phyloP scores from a whole-genome alignment of 805 yeast species.

The Kuraishia capsulata region DNA sequence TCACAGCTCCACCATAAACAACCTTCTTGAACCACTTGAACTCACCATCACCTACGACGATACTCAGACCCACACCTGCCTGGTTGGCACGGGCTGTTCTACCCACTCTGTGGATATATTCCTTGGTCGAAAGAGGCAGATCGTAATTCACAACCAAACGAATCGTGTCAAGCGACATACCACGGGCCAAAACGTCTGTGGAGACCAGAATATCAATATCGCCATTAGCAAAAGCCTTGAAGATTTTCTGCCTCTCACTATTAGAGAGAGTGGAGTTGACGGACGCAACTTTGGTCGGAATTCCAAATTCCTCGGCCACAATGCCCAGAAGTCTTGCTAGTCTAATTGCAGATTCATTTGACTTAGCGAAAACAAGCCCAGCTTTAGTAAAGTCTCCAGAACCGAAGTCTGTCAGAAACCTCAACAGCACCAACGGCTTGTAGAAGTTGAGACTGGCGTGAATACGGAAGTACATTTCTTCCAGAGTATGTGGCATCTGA shows the following conservation, averaged over 20 bases:
- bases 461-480: conserved; percentile 19
- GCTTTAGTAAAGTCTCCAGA: conserved; percentile 20
- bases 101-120: conserved; percentile 93
- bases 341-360: conserved; percentile 84
- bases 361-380: conserved; percentile 58
- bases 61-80: conserved; percentile 63
- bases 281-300: conserved; percentile 23
- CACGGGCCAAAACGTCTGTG: conserved; percentile 94
- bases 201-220: conserved; percentile 50
- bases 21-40: conserved; percentile 47
- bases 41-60: conserved; percentile 76
- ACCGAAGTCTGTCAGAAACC: conserved; percentile 30
- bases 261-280: conserved; percentile 53
- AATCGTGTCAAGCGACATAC: conserved; percentile 71
- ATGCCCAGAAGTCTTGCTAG: conserved; percentile 51
- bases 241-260: conserved; percentile 41
- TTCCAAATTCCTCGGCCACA: conserved; percentile 21
- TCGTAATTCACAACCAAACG: conserved; percentile 83
- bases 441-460: conserved; percentile 23
- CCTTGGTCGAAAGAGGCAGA: conserved; percentile 78
- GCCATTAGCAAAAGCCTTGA: conserved; percentile 51
- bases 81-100: conserved; percentile 94
- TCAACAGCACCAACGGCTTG: conserved; percentile 70
- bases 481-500: conserved; percentile 46
- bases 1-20: conserved; percentile 35